Conservation (phyloP, 1,284 basidiomycete species). For the Neonothopanus nambi region DNA sequence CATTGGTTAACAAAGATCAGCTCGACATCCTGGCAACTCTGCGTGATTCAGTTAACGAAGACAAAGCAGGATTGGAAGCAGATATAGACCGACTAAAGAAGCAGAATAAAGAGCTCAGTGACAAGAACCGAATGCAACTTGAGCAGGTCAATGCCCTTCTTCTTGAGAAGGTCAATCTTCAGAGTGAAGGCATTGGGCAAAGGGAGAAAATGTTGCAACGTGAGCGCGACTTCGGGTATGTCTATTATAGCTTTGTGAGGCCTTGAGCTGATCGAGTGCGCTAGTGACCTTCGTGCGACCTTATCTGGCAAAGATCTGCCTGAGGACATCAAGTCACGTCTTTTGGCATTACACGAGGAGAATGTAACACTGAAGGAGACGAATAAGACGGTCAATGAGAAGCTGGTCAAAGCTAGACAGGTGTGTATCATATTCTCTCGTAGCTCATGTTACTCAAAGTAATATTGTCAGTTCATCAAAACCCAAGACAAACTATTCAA, state of each 20-base stretch:
- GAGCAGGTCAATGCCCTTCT: constrained; percentile 88
- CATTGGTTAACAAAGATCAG: constrained; percentile 83
- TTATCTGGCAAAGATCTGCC: constrained; percentile 76
- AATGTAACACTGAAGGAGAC: constrained; percentile 73
- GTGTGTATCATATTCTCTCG: constrained; percentile 39
- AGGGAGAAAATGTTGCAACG: constrained; percentile 82
- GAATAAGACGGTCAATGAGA: constrained; percentile 72
- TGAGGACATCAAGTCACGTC: constrained; percentile 75
- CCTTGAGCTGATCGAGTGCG: not conserved
- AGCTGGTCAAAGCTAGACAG: constrained; percentile 78
- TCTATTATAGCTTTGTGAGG: not conserved
- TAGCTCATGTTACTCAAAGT: constrained; percentile 5
- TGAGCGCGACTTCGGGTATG: constrained; percentile 77
- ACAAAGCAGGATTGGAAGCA: constrained; percentile 75
- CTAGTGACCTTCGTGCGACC: constrained; percentile 72
- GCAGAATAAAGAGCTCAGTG: constrained; percentile 71
- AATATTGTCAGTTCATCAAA: constrained; percentile 75
- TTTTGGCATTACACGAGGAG: constrained; percentile 80
- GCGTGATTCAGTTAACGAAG: constrained; percentile 86
- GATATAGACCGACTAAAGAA: constrained; percentile 67
- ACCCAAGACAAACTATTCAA: constrained; percentile 88
- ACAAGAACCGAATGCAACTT: constrained; percentile 89
- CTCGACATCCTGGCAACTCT: constrained; percentile 80
- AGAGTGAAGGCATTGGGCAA: constrained; percentile 84
- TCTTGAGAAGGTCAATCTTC: constrained; percentile 89